phyloP scores from a whole-genome alignment of 345 rosid genomes.

The Salix exigua region DNA sequence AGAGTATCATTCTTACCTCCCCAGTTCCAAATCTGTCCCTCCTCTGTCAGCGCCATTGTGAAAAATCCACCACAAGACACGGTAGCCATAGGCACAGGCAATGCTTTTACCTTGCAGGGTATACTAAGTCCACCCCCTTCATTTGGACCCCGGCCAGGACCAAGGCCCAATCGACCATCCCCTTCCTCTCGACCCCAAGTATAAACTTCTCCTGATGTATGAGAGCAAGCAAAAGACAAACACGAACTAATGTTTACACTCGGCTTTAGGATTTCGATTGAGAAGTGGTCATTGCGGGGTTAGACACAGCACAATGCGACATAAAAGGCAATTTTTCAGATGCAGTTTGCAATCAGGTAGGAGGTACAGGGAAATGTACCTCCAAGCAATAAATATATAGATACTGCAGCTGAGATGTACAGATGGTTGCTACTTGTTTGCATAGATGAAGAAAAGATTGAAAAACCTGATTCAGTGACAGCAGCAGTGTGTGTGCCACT shows the following conservation, averaged over 20 bases:
- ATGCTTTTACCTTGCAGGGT: constrained; percentile 72
- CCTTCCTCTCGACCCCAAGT: constrained; percentile 98
- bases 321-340: too few species aligned
- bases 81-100: constrained; percentile 60
- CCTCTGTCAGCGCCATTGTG: constrained; percentile 68
- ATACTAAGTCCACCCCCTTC: constrained; percentile 90
- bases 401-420: not conserved
- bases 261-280: not conserved
- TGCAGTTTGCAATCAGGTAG: not conserved
- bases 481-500: constrained; percentile 89
- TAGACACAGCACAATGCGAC: not conserved
- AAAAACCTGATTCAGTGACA: constrained; percentile 65
- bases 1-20: constrained; percentile 47
- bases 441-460: not conserved
- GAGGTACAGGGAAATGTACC: not conserved
- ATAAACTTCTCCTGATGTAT: constrained; percentile 57
- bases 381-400: not conserved
- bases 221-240: not conserved
- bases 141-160: constrained; percentile 85
- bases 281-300: not conserved
- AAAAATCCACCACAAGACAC: constrained; percentile 91
- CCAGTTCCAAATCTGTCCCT: constrained; percentile 91
- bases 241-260: too few species aligned
- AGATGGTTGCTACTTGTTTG: not conserved
- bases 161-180: constrained; percentile 92